Evolutionary conservation across 257 asterid species (phyloP).

Genomic region (Craterostigma plantagineum): DNA sequence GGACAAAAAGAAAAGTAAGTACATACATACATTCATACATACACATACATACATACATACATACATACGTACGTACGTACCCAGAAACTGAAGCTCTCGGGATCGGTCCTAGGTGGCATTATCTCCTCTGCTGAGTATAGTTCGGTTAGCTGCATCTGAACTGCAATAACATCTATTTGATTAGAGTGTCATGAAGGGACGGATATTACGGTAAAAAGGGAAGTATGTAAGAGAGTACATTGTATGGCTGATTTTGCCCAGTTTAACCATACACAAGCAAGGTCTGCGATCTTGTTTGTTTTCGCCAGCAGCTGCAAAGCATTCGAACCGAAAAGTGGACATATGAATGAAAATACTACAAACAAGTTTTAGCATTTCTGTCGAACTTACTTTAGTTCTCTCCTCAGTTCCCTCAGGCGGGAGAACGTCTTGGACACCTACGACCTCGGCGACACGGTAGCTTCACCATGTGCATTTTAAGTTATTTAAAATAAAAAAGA

Average conservation of each 20-base stretch:
- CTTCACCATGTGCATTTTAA: no score
- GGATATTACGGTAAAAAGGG: not conserved
- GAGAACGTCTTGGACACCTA: slow-evolving; percentile 54
- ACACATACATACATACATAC: no score
- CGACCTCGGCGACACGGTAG: slow-evolving; percentile 91
- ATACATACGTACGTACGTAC: no score
- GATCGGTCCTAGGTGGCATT: slow-evolving; percentile 68
- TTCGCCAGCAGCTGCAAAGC: slow-evolving; percentile 49
- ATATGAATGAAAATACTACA: no score
- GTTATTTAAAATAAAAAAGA: slow-evolving; percentile 1
- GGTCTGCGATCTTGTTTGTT: slow-evolving; percentile 41
- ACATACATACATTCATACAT: no score
- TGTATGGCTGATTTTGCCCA: slow-evolving; percentile 63
- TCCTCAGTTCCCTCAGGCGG: slow-evolving; percentile 56
- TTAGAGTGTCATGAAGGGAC: slow-evolving; percentile 7
- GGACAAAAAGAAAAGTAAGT: not conserved
- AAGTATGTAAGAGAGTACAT: slow-evolving; percentile 31
- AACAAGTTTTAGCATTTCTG: not conserved
- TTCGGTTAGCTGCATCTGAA: slow-evolving; percentile 73
- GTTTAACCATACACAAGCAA: slow-evolving; percentile 61
- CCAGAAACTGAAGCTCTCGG: slow-evolving; percentile 94
- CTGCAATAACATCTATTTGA: slow-evolving; percentile 4
- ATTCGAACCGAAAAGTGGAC: slow-evolving; percentile 9
- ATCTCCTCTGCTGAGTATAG: slow-evolving; percentile 72
- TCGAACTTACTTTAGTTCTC: slow-evolving; percentile 45